Evolutionary conservation across 768 basidiomycete species (phyloP), one percentile per base, ranked within the genome.

Genomic region (Mycena leptocephala): DNA sequence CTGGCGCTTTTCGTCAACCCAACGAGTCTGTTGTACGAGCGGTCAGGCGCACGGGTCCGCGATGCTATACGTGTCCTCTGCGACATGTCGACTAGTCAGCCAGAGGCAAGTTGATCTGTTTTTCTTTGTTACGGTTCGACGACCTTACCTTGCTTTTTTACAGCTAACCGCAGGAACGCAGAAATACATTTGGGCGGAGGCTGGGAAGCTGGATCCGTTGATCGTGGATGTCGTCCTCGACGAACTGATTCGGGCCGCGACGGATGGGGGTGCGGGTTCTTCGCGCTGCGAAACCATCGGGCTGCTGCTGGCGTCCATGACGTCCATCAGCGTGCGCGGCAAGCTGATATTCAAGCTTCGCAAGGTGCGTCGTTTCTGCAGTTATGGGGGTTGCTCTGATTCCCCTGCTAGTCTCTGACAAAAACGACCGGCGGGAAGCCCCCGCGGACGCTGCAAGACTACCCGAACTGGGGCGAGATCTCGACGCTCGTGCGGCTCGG

Each of bases 51-150:
- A 14, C 90, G 93, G 77, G 86, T 97, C 26, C 91, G 95, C 18
- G 96, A 97, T 79, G 94, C 94, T 77, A 88, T 98, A 61, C 91
- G 96, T n/a, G 88, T 92, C 3, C 83, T 98, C 48, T 90, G 96
- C 55, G 94, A 96, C 53, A 82, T 96, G 46, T 95, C 95, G 9
- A 87, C 94, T 16, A 84, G 89, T 7, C 95, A 95, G 78, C 86
- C 91, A n/a, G 92, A 94, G 86, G 97, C 95, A 79, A 63, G 85
- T 81, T 28, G 33, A 43, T 9, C 32, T 22, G 0, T 9, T 18
- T n/a, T 22, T 18, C n/a, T 46, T 65, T 55, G 9, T 56, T 48
- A 18, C 43, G 3, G 33, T 30, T 24, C 43, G 20, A 18, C 26
- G 24, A 16, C 30, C 39, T 58, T 28, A 37, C 59, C 16, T n/a